Base-by-base conservation (phyloP, 306 rosid species). In the Lagenaria siceraria region DNA sequence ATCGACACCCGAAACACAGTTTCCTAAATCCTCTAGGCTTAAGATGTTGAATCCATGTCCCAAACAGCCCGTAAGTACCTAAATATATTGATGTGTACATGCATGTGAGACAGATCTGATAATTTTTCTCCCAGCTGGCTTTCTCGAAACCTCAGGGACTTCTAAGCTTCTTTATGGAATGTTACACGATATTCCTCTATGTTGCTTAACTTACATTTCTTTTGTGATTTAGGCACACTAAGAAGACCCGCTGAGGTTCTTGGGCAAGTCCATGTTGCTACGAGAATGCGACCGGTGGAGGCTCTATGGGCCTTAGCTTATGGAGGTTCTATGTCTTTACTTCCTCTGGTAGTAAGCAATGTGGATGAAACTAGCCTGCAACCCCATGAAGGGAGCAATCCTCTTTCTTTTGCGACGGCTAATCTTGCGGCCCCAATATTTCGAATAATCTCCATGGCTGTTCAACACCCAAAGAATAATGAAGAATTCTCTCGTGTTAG, bases 211-310 rank as follows among this genome's bases (percentile, higher is more conserved):
- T 77, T 72, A 53, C 49, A 43, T 80, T 73, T 84, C 10, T 62
- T 65, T 83, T 36, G 60, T 84, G 66, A 81, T 87, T 80, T 87
- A 95, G 99, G 99, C 77, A 58, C 78, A 78, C 89, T 86, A 70
- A 92, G 97, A 77, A 92, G 99, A 82, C 97, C 99, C 18, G 99
- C 99, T 69, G 99, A 89, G 90, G 93, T 92, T 75, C 99, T 95
- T 73, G 99, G 99, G 81, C 99, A 92, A 87, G 97, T 95, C 78
- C 91, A 95, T 81, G 93, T 92, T 88, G 97, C 97, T 48, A 85
- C 88, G 55, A 86, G 99, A 59, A 87, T 89, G 88, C 85, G 92
- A 58, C 97, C 97, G 12, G 90, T 80, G 66, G 96, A 89, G 65
- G 96, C 97, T 55, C 79, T 95, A 81, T 95, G 99, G 99, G 99